These are phyloP conservation scores for Trypanosoma avium DNA, from an alignment of 208 protist species.

Conservation along the genomic window DNA sequence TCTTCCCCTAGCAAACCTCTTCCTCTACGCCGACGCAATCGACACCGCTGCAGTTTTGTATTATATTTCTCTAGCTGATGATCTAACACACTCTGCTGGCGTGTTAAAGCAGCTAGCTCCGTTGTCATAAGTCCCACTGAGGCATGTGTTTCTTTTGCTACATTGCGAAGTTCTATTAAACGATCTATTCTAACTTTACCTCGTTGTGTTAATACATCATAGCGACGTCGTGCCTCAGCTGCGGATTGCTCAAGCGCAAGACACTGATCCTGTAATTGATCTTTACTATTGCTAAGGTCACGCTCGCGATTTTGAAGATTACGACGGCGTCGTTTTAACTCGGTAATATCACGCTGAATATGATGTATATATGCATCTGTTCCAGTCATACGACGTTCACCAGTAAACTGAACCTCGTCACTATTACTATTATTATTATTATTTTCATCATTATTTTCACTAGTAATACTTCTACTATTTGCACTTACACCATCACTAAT, in stretches of 20 bases:
- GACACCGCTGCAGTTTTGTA: constrained; percentile 35
- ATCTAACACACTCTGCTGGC: constrained; percentile 41
- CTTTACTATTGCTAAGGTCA: constrained; percentile 37
- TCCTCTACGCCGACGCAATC: not conserved
- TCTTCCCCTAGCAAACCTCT: not conserved
- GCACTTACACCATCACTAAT: no score
- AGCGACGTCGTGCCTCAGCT: constrained; percentile 33
- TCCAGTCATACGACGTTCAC: constrained; percentile 38
- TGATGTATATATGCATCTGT: constrained; percentile 50
- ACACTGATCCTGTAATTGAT: constrained; percentile 67
- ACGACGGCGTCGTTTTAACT: constrained; percentile 34
- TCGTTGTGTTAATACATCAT: constrained; percentile 36
- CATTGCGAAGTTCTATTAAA: constrained; percentile 43
- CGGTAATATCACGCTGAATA: constrained; percentile 32
- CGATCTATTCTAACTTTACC: constrained; percentile 26
- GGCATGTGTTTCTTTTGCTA: constrained; percentile 44
- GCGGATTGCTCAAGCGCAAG: constrained; percentile 40
- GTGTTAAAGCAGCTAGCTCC: constrained; percentile 46
- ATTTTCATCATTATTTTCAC: constrained; percentile 7
- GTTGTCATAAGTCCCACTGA: constrained; percentile 39
- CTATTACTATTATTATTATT: constrained; percentile 33
- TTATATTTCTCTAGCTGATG: constrained; percentile 56
- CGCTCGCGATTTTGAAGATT: constrained; percentile 40
- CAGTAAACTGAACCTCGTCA: constrained; percentile 34
- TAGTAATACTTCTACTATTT: no score